These are phyloP conservation scores for Neurospora sp. DNA, from an alignment of 495 filamentous ascomycete genomes.

Conservation along the genomic window DNA sequence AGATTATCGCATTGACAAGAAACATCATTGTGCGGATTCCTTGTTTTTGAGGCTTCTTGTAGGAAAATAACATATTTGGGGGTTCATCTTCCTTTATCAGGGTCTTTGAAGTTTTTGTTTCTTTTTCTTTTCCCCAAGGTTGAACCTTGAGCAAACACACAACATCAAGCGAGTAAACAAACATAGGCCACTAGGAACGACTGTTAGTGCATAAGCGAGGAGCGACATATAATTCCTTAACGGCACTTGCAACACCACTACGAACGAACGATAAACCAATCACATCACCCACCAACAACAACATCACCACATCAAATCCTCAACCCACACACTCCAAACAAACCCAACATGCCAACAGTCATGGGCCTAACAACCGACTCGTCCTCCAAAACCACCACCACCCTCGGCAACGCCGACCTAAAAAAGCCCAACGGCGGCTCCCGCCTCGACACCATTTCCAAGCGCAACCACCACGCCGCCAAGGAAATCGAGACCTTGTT, in stretches of 20 bases:
- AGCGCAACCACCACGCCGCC: constrained; percentile 28
- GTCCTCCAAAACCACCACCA: constrained; percentile 8
- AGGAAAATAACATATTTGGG: not conserved
- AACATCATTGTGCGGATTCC: not conserved
- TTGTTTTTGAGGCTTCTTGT: not conserved
- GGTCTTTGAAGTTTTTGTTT: not conserved
- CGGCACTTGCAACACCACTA: not conserved
- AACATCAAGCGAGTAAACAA: not conserved
- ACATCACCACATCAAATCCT: not conserved
- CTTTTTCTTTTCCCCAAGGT: not conserved
- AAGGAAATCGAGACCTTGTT: constrained; percentile 23
- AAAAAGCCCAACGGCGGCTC: constrained; percentile 21
- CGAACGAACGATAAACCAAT: not conserved
- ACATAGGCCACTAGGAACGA: not conserved
- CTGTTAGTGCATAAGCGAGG: not conserved
- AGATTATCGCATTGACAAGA: not conserved
- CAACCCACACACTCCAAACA: not conserved
- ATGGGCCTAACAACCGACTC: constrained; percentile 19
- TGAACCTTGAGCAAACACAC: no score
- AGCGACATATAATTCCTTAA: not conserved
- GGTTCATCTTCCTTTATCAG: not conserved
- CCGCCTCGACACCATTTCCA: constrained; percentile 28
- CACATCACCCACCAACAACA: not conserved
- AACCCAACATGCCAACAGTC: constrained; percentile 12
- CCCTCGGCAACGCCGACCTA: constrained; percentile 24